Percentiles rank a stretch among this genome's conserved stretches.
These are phyloP conservation scores for Sapria himalayana DNA, from an alignment of 345 rosid species.

Conservation along the genomic window DNA sequence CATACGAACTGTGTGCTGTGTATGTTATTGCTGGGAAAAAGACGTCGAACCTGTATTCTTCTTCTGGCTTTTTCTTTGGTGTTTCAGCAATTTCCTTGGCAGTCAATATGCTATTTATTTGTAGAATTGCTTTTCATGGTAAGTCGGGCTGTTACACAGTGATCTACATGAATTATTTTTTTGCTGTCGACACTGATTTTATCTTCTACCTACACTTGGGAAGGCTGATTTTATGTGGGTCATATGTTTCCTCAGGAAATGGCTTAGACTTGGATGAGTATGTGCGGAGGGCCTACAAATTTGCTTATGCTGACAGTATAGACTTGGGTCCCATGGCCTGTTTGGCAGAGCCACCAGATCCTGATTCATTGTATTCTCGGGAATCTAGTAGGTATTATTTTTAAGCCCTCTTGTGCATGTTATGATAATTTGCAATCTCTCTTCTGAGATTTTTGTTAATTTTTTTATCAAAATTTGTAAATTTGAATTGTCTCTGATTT, in stretches of 20 bases:
- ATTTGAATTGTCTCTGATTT: no score
- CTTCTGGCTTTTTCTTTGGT: conserved; percentile 97
- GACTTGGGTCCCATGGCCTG: conserved; percentile 85
- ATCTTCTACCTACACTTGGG: no score
- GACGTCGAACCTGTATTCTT: conserved; percentile 85
- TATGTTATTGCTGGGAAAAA: conserved; percentile 75
- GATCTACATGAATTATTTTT: conserved; percentile 5
- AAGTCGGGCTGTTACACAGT: conserved; percentile 15
- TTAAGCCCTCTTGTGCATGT: conserved; percentile 2
- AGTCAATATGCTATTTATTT: conserved; percentile 93
- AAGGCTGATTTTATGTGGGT: conserved; percentile 3
- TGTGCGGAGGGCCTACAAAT: conserved; percentile 88
- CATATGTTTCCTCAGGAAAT: conserved; percentile 38
- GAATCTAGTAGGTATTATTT: conserved; percentile 91
- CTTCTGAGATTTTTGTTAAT: no score
- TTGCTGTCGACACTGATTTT: conserved; percentile 3
- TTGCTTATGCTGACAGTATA: conserved; percentile 93
- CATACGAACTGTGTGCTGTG: conserved; percentile 93
- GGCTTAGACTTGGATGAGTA: conserved; percentile 97
- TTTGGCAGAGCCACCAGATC: conserved; percentile 92
- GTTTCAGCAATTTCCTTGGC: conserved; percentile 96
- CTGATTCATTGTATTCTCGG: conserved; percentile 81
- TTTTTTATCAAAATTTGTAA: no score
- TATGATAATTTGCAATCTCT: no score
- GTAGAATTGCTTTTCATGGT: conserved; percentile 98